Conservation (phyloP, 78 protist genomes). For the Dictyostelium brefeldianum region DNA sequence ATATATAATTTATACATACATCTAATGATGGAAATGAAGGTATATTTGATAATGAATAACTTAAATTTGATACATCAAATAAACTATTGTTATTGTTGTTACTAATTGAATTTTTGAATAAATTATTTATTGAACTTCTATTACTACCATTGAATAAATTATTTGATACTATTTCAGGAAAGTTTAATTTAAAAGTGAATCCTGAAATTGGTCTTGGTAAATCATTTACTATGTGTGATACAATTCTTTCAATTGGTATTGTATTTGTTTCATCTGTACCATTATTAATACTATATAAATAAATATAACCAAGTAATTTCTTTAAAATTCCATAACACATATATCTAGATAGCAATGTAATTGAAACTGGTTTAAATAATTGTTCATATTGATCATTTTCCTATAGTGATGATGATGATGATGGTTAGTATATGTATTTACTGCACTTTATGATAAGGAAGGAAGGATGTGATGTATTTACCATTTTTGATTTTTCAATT, state of each 20-base stretch:
- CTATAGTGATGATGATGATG: neutral
- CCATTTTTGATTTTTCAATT: constrained; percentile 56
- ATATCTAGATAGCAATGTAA: constrained; percentile 63
- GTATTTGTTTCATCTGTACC: constrained; percentile 2
- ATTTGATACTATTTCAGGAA: constrained; percentile 18
- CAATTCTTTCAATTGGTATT: constrained; percentile 75
- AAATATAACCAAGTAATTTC: constrained; percentile 61
- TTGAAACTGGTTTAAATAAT: constrained; percentile 74
- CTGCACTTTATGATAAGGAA: no score
- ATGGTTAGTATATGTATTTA: neutral
- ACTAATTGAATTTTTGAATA: neutral
- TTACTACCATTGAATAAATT: no score
- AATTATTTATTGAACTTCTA: neutral
- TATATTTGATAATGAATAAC: constrained; percentile 9
- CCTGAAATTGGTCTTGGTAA: constrained; percentile 75
- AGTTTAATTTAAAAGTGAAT: constrained; percentile 1
- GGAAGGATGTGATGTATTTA: neutral
- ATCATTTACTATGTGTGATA: constrained; percentile 69
- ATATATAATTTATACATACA: neutral
- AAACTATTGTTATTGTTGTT: neutral
- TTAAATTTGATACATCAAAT: neutral
- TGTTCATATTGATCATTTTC: constrained; percentile 7
- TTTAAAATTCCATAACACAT: constrained; percentile 62
- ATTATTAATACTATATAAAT: constrained; percentile 10
- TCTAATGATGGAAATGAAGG: constrained; percentile 41